These are phyloP conservation scores for Eruca vesicaria DNA, from an alignment of 441 rosid species.

Conservation along the genomic window DNA sequence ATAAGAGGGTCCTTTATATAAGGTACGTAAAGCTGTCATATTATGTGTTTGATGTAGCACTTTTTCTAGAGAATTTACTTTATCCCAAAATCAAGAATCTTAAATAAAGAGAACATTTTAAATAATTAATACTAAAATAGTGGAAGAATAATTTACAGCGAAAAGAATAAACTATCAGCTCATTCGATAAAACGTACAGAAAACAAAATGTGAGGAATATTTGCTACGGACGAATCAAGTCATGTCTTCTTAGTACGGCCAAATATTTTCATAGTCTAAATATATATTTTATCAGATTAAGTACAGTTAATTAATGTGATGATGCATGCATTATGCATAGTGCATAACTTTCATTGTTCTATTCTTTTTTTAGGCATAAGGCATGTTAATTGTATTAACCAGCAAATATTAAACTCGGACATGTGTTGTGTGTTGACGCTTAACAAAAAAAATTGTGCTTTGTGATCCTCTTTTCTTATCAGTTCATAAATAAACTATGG, in stretches of 20 bases:
- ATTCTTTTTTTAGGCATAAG: no score
- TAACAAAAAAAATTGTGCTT: not conserved
- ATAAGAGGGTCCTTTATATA: not conserved
- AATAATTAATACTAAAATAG: not conserved
- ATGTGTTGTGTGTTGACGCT: not conserved
- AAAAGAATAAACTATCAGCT: not conserved
- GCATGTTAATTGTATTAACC: not conserved
- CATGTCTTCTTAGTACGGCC: constrained; percentile 13
- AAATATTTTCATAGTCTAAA: not conserved
- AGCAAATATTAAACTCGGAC: not conserved
- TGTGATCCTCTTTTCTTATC: not conserved
- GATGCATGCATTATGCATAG: not conserved
- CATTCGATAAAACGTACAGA: no score
- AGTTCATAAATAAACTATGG: not conserved
- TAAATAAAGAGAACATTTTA: not conserved
- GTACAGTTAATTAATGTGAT: not conserved
- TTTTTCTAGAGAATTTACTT: constrained; percentile 19
- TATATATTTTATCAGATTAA: not conserved
- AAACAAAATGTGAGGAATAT: constrained; percentile 11
- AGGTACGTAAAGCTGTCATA: not conserved
- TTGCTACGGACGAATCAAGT: constrained; percentile 25
- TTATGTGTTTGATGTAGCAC: constrained; percentile 10
- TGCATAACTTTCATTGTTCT: not conserved
- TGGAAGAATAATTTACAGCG: not conserved
- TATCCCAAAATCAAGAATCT: not conserved